phyloP scores from a whole-genome alignment of 768 basidiomycete genomes.

The Melanogaster broomeanus region DNA sequence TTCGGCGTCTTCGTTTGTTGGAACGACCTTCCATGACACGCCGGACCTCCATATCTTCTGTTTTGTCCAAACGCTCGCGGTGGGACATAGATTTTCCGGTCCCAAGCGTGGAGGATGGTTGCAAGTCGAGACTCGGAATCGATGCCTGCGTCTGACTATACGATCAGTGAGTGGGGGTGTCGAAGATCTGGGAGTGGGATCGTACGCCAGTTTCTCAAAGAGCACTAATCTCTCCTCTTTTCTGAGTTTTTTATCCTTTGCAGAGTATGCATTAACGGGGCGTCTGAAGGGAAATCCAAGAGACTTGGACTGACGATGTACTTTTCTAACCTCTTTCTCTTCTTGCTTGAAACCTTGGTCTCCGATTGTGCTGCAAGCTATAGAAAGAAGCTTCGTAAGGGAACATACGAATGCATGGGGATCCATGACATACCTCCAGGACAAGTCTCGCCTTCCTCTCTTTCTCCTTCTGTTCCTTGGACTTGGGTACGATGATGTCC shows the following conservation, averaged over 20 bases:
- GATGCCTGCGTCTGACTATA: constrained; percentile 77
- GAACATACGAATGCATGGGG: neutral
- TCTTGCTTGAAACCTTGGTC: constrained; percentile 79
- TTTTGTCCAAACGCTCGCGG: constrained; percentile 55
- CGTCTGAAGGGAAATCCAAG: neutral
- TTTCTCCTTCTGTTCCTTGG: constrained; percentile 57
- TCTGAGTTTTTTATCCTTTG: constrained; percentile 87
- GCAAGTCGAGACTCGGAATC: constrained; percentile 58
- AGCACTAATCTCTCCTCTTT: constrained; percentile 81
- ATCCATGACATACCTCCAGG: constrained; percentile 53
- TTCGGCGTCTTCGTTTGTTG: constrained; percentile 51
- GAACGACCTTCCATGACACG: constrained; percentile 49
- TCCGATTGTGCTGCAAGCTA: constrained; percentile 50
- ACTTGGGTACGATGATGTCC: constrained; percentile 57
- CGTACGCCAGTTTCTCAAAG: constrained; percentile 82
- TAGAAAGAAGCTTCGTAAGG: neutral
- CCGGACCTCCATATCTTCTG: constrained; percentile 60
- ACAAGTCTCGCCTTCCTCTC: constrained; percentile 60
- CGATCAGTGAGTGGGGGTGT: constrained; percentile 18
- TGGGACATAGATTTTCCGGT: constrained; percentile 67
- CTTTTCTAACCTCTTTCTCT: constrained; percentile 86
- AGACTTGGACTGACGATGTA: constrained; percentile 68
- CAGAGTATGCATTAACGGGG: neutral
- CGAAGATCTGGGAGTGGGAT: neutral
- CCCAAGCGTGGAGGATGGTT: constrained; percentile 83